Conservation (phyloP, 257 asterid genomes). For the Marsdenia floribunda region DNA sequence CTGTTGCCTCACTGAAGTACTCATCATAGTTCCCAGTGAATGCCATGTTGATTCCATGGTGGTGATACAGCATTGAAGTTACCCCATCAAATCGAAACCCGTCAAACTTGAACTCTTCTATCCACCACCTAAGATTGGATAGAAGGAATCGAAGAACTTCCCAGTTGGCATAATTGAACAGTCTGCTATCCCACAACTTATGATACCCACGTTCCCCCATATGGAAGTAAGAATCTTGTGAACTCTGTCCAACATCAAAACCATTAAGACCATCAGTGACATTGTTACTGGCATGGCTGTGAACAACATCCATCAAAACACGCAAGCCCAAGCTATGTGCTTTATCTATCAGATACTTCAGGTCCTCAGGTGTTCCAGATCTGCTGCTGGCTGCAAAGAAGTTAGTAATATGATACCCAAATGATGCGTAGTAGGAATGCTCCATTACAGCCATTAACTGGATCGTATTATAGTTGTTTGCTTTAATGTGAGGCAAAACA, state of each 20-base stretch:
- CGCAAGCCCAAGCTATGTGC: conserved; percentile 88
- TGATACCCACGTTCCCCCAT: conserved; percentile 86
- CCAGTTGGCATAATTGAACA: conserved; percentile 90
- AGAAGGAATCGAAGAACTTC: conserved; percentile 96
- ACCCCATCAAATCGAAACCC: conserved; percentile 98
- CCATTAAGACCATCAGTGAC: conserved; percentile 88
- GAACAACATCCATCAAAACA: conserved; percentile 88
- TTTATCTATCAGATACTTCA: conserved; percentile 86
- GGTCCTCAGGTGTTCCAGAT: conserved; percentile 96
- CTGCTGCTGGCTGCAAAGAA: conserved; percentile 91
- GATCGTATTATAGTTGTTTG: conserved; percentile 79
- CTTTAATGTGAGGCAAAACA: conserved; percentile 75
- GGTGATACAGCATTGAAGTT: conserved; percentile 94
- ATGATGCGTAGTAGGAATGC: conserved; percentile 92
- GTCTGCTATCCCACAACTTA: conserved; percentile 86
- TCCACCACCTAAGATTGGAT: conserved; percentile 96
- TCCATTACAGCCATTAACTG: conserved; percentile 99
- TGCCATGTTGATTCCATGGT: conserved; percentile 78
- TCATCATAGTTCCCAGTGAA: conserved; percentile 77
- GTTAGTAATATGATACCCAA: conserved; percentile 93
- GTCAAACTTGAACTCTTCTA: conserved; percentile 85
- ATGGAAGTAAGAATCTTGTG: conserved; percentile 93
- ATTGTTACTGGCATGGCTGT: conserved; percentile 93
- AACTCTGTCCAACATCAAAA: conserved; percentile 82
- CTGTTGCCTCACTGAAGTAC: conserved; percentile 82